Evolutionary conservation across 2,329 filamentous ascomycete species (phyloP), one percentile per base, ranked within the genome.

Genomic region (Tolypocladium endophyticum): DNA sequence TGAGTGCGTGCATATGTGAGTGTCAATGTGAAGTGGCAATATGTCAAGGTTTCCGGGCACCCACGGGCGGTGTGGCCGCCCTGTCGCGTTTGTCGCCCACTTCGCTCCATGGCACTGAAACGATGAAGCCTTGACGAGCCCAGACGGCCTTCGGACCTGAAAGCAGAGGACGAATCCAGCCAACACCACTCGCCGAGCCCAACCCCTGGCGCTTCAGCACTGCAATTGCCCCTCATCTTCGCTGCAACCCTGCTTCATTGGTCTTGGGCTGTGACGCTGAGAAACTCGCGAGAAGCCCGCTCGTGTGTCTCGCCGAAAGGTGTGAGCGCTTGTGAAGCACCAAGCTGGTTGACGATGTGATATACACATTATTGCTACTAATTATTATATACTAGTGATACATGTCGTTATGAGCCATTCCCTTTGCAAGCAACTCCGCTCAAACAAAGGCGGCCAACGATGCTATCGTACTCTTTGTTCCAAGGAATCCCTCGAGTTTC

Each of bases 1-100:
- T 35, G 59, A 58, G 57, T 65, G 62, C 61, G 61, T 61, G 47
- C 28, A 9, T 52, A 18, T n/a, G 47, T 33, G 47, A 52, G 28
- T 52, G 47, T 4, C 8, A 1, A 18, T 52, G 25, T 50, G 25
- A 52, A 20, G 20, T 43, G 47, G 47, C 47, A 3, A 18, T 23
- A 6, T 47, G 23, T 28, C 4, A 16, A 16, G 43, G 5, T 18
- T 25, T 18, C 18, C 25, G 43, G 16, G 43, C 43, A 47, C 23
- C n/a, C n/a, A 7, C 3, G n/a, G 5, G 11, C 43, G 11, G 23
- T 16, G 9, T 16, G 25, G 25, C 47, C 16, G 47, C 25, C 25
- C 25, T 52, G 47, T 25, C 47, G 11, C 28, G 4, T 4, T 2
- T n/a, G n/a, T 35, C 50, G 9, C 47, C 12, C 25, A 20, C 7